A percentile compares a stretch with the other conserved stretches of the same genome.
phyloP scores from a whole-genome alignment of 2,329 filamentous ascomycete species.

The Penicillium sp. region DNA sequence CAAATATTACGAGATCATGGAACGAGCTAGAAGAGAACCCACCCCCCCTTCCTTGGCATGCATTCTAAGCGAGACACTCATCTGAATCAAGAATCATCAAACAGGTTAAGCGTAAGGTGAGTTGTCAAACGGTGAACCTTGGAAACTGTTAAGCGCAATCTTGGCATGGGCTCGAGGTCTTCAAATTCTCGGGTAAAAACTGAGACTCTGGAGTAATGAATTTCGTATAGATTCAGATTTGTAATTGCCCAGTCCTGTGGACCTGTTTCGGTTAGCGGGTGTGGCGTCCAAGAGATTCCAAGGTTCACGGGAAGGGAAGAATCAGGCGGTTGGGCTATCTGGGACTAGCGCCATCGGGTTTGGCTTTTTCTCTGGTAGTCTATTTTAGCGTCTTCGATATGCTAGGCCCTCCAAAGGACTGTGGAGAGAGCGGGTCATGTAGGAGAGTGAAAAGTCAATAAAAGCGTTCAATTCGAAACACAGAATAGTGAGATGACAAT shows the following conservation, averaged over 20 bases:
- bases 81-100: neutral
- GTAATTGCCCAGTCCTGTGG: neutral
- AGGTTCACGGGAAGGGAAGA: conserved; percentile 8
- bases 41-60: no score
- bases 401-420: neutral
- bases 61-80: neutral
- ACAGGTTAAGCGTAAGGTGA: neutral
- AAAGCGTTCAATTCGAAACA: neutral
- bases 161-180: conserved; percentile 11
- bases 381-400: neutral
- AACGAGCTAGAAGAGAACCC: neutral
- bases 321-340: conserved; percentile 18
- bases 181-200: neutral
- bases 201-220: neutral
- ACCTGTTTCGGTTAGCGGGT: conserved; percentile 9
- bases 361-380: neutral
- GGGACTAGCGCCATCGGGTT: neutral
- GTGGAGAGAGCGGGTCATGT: neutral
- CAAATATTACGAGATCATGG: neutral
- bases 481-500: neutral
- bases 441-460: neutral
- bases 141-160: neutral
- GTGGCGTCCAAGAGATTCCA: conserved; percentile 13
- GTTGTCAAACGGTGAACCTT: neutral
- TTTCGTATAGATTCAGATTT: conserved; percentile 4